These are phyloP conservation scores for Penicillium arizonense DNA, from an alignment of 495 filamentous ascomycete genomes.

Conservation along the genomic window DNA sequence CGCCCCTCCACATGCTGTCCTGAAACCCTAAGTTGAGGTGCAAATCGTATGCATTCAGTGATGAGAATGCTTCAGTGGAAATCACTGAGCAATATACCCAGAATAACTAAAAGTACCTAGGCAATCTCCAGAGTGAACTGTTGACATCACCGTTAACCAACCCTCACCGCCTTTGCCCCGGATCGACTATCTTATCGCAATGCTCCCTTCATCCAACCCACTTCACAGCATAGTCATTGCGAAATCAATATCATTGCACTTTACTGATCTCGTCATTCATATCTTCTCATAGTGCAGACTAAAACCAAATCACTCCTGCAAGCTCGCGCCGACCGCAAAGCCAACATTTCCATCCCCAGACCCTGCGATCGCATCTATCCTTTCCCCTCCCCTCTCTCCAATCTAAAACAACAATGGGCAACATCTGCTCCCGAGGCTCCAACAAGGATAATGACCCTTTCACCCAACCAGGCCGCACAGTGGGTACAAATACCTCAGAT, in stretches of 20 bases:
- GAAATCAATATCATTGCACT: background rate
- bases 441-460: slow-evolving; percentile 49
- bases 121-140: no score
- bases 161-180: slow-evolving; percentile 19
- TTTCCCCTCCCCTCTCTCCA: background rate
- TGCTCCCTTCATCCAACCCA: background rate
- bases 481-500: slow-evolving; percentile 32
- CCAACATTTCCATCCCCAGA: background rate
- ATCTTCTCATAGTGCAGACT: background rate
- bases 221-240: background rate
- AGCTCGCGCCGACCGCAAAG: background rate
- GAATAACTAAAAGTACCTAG: no score
- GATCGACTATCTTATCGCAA: slow-evolving; percentile 21
- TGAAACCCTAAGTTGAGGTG: background rate
- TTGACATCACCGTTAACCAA: no score
- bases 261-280: background rate
- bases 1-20: background rate
- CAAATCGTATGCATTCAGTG: background rate
- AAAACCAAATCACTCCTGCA: background rate
- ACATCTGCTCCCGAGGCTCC: slow-evolving; percentile 67
- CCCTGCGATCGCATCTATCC: background rate
- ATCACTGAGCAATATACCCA: no score
- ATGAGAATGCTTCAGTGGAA: no score
- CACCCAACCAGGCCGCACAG: slow-evolving; percentile 61
- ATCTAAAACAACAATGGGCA: slow-evolving; percentile 57